Conservation (phyloP, 2,329 filamentous ascomycete species). For the Colletotrichum sp. region DNA sequence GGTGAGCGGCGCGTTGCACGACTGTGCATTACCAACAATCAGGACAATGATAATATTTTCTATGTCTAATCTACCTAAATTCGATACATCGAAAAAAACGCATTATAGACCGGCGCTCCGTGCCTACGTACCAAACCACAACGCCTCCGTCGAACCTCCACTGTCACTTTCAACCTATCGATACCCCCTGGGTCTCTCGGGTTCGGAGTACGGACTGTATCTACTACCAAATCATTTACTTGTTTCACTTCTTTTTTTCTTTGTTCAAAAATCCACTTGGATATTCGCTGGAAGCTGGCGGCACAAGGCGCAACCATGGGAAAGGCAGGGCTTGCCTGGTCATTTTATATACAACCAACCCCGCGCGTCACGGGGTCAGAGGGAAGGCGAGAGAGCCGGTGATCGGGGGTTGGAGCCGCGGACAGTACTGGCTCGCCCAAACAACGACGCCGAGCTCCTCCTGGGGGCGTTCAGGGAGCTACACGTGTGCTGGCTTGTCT, state of each 20-base stretch:
- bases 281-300: not conserved
- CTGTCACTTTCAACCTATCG: constrained; percentile 4
- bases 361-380: not conserved
- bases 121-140: not conserved
- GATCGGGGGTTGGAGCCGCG: not conserved
- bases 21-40: constrained; percentile 1
- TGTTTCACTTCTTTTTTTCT: not conserved
- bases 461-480: constrained; percentile 20
- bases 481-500: constrained; percentile 15
- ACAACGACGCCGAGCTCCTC: constrained; percentile 1
- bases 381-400: constrained; percentile 3
- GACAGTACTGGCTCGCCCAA: not conserved
- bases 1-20: constrained; percentile 3
- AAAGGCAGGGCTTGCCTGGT: constrained; percentile 18
- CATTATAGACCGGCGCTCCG: constrained; percentile 18
- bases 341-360: constrained; percentile 2
- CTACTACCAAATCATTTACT: constrained; percentile 9
- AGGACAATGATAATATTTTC: constrained; percentile 23
- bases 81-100: constrained; percentile 14
- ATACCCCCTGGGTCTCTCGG: constrained; percentile 8
- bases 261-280: constrained; percentile 9
- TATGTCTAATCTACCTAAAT: constrained; percentile 16
- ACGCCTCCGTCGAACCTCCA: not conserved
- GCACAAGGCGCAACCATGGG: constrained; percentile 14
- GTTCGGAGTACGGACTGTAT: constrained; percentile 18